Evolutionary conservation across 306 rosid genomes (phyloP).

Genomic region (Lagenaria siceraria): DNA sequence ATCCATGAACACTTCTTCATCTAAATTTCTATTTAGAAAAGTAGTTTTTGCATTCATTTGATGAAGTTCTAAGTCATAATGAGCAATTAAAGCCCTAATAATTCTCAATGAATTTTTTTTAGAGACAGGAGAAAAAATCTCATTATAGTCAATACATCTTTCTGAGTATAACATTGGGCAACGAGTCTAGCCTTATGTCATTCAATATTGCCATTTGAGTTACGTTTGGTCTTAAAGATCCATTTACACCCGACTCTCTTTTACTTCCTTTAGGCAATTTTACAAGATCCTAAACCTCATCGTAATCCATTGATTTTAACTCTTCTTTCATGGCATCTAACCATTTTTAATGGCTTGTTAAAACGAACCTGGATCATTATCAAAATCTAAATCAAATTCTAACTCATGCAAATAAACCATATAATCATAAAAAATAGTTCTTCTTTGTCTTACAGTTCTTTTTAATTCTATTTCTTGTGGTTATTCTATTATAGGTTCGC

Average conservation of each 20-base stretch:
- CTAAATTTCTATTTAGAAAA: not conserved
- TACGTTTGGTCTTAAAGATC: not conserved
- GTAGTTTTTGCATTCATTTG: not conserved
- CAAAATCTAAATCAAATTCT: not conserved
- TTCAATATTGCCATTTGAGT: too few relatives aligned
- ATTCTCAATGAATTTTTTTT: too few relatives aligned
- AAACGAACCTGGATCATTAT: not conserved
- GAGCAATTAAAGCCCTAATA: too few relatives aligned
- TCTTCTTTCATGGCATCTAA: too few relatives aligned
- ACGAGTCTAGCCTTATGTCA: not conserved
- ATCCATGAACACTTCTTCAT: not conserved
- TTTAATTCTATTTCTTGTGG: not conserved
- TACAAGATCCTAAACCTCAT: not conserved
- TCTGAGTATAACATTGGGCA: not conserved
- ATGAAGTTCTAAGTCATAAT: too few relatives aligned
- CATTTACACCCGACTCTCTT: not conserved
- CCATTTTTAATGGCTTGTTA: not conserved
- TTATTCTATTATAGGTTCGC: not conserved
- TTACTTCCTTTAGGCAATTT: not conserved
- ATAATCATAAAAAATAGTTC: not conserved
- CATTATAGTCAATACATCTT: not conserved
- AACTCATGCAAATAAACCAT: too few relatives aligned
- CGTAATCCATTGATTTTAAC: not conserved
- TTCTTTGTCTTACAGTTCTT: not conserved
- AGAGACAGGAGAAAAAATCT: not conserved